A percentile compares a stretch with the other conserved stretches of the same genome.
Conservation (phyloP, 1,139 yeast genomes). For the Suhomyces anneliseae region DNA sequence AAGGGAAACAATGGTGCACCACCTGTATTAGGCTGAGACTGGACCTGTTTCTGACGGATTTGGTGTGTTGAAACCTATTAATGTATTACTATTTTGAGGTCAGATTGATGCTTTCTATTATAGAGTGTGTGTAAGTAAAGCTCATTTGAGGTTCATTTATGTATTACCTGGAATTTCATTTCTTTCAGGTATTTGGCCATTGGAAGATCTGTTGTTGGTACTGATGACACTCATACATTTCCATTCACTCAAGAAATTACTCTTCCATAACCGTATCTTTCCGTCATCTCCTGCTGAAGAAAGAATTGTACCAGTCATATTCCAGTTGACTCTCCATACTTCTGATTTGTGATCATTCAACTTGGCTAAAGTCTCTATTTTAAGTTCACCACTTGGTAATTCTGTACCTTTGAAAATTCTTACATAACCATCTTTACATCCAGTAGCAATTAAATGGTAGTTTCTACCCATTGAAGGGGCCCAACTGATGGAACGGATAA, state of each 20-base stretch:
- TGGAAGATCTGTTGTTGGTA: conserved; percentile 47
- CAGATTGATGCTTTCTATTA: too few species aligned
- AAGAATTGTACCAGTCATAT: conserved; percentile 85
- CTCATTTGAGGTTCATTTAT: too few species aligned
- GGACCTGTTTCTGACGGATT: too few species aligned
- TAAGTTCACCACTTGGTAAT: conserved; percentile 32
- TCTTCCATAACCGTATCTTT: conserved; percentile 85
- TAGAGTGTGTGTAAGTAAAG: too few species aligned
- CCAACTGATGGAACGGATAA: conserved; percentile 91
- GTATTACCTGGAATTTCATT: too few species aligned
- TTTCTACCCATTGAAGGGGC: conserved; percentile 96
- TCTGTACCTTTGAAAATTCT: conserved; percentile 75
- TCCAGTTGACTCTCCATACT: conserved; percentile 97
- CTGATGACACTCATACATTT: conserved; percentile 89
- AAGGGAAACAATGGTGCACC: too few species aligned
- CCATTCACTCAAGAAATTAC: conserved; percentile 81
- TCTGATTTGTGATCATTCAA: conserved; percentile 79
- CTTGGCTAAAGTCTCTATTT: conserved; percentile 39
- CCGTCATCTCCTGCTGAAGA: conserved; percentile 98
- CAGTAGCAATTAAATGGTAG: conserved; percentile 88
- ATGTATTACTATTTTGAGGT: too few species aligned
- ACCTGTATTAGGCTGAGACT: too few species aligned
- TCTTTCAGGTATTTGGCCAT: conserved; percentile 1
- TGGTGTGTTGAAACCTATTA: too few species aligned
- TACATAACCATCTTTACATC: conserved; percentile 90